These are phyloP conservation scores for Lichtheimia corymbifera DNA, from an alignment of 371 early-diverging fungal species.

Conservation along the genomic window DNA sequence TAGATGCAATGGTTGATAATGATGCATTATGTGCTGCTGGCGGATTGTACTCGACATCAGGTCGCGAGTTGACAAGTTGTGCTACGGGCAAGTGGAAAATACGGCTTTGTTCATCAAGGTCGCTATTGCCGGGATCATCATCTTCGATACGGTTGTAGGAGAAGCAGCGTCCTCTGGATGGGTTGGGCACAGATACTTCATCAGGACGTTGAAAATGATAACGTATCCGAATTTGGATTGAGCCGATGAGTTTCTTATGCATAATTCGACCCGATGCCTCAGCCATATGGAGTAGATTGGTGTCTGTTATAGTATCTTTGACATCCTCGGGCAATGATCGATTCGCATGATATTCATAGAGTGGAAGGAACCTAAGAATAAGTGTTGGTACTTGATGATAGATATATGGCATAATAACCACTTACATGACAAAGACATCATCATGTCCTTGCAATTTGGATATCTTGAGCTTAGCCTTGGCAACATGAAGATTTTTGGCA, in stretches of 20 bases:
- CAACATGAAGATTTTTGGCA: slow-evolving; percentile 37
- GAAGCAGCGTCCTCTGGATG: neutral
- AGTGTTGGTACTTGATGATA: neutral
- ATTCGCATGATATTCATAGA: slow-evolving; percentile 47
- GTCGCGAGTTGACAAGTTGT: slow-evolving; percentile 15
- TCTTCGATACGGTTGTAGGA: slow-evolving; percentile 6
- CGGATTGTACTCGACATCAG: slow-evolving; percentile 10
- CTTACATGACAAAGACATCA: slow-evolving; percentile 48
- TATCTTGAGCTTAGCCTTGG: slow-evolving; percentile 48
- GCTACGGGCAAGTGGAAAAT: neutral
- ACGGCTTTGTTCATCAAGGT: neutral
- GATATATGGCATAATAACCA: neutral
- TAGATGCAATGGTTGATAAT: neutral
- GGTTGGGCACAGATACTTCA: slow-evolving; percentile 4
- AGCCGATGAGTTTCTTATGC: slow-evolving; percentile 30
- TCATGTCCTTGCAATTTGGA: slow-evolving; percentile 34
- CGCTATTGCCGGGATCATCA: neutral
- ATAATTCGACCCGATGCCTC: slow-evolving; percentile 15
- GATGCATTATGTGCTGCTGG: neutral
- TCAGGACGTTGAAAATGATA: slow-evolving; percentile 34
- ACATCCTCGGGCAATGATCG: slow-evolving; percentile 42
- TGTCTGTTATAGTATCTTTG: slow-evolving; percentile 36
- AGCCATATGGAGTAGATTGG: slow-evolving; percentile 30
- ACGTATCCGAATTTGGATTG: slow-evolving; percentile 37
- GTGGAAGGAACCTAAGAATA: slow-evolving; percentile 37